Base-by-base conservation (phyloP, 805 yeast genomes). In the Pichia cephalocereana region DNA sequence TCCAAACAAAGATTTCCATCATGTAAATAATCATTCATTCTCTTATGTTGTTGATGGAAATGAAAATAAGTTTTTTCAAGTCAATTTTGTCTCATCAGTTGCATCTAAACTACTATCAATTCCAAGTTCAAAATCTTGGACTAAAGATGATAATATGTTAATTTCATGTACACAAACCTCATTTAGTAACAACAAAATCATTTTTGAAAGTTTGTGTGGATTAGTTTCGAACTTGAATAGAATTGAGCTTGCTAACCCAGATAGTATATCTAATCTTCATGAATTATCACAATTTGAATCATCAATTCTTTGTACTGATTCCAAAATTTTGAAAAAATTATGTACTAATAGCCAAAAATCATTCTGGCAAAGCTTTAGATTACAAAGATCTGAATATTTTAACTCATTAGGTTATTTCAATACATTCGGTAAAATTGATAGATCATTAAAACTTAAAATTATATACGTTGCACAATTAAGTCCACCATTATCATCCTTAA, bases 381-480 rank as follows among this genome's bases (percentile, higher is more conserved):
- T 41, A n/a, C 57, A 65, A 10, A 66, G 72, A 53, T 64, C 76
- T 3, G 65, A 65, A 39, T 66, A 65, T 26, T 64, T 76, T 36
- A 64, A 79, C 23, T 68, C 80, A 11, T 67, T 70, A 40, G 83
- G 83, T 5, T 70, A 77, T 2, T 73, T 77, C 52, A 69, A 69
- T 31, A 52, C 55, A 11, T 47, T 64, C 14, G 73, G 71, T 4
- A 60, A 57, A 38, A 23, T 54, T 8, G 50, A 46, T 4, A 44
- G 51, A 15, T 48, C 55, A 0, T 50, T 62, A n/a, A 48, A 61
- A 0, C 54, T 75, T 44, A 68, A 82, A 45, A 61, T 78, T 14
- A 55, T 76, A 5, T 77, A 74, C 51, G 50, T 74, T 2, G 51
- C 52, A 14, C 57, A 57, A 31, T 44, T 60, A 14, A 26, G 23